phyloP scores from a whole-genome alignment of 2,329 filamentous ascomycete species.

The Arthrobotrys pseudoclavata region DNA sequence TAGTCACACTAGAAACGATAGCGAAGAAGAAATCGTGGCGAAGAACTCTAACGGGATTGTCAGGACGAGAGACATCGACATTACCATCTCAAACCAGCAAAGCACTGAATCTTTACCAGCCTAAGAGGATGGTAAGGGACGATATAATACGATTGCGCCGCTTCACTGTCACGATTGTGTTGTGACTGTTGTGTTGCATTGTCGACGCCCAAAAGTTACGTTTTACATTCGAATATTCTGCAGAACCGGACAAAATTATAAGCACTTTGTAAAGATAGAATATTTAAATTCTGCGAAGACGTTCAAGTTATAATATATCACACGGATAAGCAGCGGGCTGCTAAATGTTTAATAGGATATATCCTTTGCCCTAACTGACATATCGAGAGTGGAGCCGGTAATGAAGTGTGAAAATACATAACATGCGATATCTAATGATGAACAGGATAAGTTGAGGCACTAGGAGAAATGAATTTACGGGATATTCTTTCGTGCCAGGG shows the following conservation, averaged over 20 bases:
- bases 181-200: neutral
- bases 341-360: neutral
- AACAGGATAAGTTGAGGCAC: too few relatives aligned
- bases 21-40: slow-evolving; percentile 43
- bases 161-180: neutral
- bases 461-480: too few relatives aligned
- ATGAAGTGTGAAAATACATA: too few relatives aligned
- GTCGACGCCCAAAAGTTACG: too few relatives aligned
- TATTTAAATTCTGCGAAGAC: neutral
- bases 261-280: neutral
- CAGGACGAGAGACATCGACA: slow-evolving; percentile 32
- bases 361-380: neutral
- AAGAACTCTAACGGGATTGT: slow-evolving; percentile 40
- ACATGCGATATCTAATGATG: too few relatives aligned
- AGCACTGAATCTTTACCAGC: slow-evolving; percentile 40
- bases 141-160: neutral
- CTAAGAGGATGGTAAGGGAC: slow-evolving; percentile 1
- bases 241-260: neutral
- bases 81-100: slow-evolving; percentile 30
- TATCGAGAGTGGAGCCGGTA: too few relatives aligned
- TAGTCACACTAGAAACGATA: slow-evolving; percentile 38
- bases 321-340: neutral
- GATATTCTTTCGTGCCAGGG: too few relatives aligned
- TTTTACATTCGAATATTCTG: too few relatives aligned
- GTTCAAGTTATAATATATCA: neutral